These are phyloP conservation scores for Solanum pinnatisectum DNA, from an alignment of 257 asterid species.

Conservation along the genomic window DNA sequence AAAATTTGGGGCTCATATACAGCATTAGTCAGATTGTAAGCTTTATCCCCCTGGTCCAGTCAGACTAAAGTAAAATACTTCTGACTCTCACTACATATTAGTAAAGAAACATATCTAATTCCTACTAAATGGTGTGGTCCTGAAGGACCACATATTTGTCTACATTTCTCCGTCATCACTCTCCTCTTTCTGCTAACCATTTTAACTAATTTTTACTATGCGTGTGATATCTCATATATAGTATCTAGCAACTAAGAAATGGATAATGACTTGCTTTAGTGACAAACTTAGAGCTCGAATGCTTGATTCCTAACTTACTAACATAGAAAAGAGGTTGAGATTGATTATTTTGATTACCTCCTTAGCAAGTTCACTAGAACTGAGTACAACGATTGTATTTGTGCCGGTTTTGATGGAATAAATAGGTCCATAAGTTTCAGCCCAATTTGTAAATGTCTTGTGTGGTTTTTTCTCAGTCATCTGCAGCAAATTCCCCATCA, in stretches of 20 bases:
- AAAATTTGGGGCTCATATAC: background rate
- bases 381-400: conserved; percentile 56
- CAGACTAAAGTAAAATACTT: background rate
- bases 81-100: background rate
- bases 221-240: background rate
- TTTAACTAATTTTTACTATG: background rate
- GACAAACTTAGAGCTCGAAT: too few relatives aligned
- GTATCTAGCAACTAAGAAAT: background rate
- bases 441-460: conserved; percentile 81
- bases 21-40: background rate
- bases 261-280: too few relatives aligned
- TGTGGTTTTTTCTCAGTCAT: conserved; percentile 84
- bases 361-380: conserved; percentile 54
- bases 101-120: background rate
- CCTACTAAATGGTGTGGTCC: background rate
- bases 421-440: conserved; percentile 67
- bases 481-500: conserved; percentile 74
- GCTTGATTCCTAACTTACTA: too few relatives aligned
- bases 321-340: too few relatives aligned
- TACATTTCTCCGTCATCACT: background rate
- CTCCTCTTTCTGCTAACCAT: background rate
- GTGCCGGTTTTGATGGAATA: conserved; percentile 74
- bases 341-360: conserved; percentile 32
- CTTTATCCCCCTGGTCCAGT: background rate
- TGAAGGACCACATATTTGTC: background rate